phyloP scores from a whole-genome alignment of 2,329 filamentous ascomycete genomes.

The Fusarium mangiferae region DNA sequence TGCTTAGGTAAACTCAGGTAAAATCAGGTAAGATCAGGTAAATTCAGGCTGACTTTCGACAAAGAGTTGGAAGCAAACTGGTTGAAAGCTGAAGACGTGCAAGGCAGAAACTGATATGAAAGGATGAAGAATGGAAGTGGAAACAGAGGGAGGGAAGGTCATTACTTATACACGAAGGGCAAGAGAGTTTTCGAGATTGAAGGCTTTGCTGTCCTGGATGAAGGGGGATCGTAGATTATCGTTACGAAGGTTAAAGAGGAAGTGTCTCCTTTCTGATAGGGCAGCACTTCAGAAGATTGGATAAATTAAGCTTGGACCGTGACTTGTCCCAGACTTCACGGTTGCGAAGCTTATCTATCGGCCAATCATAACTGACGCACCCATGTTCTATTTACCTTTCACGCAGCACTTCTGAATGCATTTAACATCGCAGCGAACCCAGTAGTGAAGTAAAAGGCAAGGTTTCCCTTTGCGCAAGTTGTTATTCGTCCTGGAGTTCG shows the following conservation, averaged over 20 bases:
- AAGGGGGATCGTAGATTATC: background rate
- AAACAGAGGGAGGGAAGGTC: background rate
- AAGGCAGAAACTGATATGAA: background rate
- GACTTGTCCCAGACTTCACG: background rate
- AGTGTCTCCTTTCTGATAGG: background rate
- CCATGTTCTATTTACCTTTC: background rate
- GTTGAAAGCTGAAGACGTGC: background rate
- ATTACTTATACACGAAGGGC: background rate
- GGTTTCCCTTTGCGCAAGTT: background rate
- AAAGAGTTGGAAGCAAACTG: background rate
- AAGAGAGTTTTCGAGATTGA: background rate
- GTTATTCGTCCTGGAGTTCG: background rate
- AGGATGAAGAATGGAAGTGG: background rate
- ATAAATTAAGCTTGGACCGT: too few relatives aligned
- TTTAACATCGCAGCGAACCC: background rate
- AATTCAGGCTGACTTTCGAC: too few relatives aligned
- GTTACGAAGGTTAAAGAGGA: fast-evolving
- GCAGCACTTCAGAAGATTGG: fast-evolving
- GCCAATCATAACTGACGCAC: background rate
- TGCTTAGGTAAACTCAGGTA: too few relatives aligned
- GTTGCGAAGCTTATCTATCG: fast-evolving
- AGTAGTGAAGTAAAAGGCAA: fast-evolving
- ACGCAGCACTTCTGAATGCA: background rate
- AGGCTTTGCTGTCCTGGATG: background rate
- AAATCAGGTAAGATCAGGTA: too few relatives aligned